These are phyloP conservation scores for Coniochaeta hoffmannii DNA, from an alignment of 2,329 filamentous ascomycete species.

Conservation along the genomic window DNA sequence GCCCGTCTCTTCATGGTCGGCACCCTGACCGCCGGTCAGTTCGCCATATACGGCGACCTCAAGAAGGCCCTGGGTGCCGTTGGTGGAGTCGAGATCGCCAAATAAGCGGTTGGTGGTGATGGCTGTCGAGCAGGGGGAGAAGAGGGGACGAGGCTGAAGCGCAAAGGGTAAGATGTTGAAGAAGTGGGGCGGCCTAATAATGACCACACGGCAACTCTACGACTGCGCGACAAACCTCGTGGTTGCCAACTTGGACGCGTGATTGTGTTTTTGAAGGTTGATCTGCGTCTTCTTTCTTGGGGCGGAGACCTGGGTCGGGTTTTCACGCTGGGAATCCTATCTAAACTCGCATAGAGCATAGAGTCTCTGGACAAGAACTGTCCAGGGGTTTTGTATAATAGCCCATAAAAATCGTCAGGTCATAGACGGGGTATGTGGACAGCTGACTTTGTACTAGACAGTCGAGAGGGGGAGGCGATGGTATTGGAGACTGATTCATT, in stretches of 20 bases:
- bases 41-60: slow-evolving; percentile 57
- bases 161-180: background rate
- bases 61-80: slow-evolving; percentile 35
- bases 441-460: background rate
- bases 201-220: background rate
- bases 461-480: background rate
- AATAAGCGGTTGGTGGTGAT: slow-evolving; percentile 23
- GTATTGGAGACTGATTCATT: background rate
- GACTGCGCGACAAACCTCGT: background rate
- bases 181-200: background rate
- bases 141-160: background rate
- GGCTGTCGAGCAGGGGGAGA: background rate
- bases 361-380: background rate
- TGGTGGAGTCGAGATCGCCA: slow-evolving; percentile 67
- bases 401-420: background rate
- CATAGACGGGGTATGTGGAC: background rate
- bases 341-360: background rate
- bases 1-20: slow-evolving; percentile 65
- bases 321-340: background rate
- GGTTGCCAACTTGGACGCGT: background rate
- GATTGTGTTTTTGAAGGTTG: background rate
- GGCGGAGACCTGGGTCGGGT: background rate
- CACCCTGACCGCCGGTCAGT: slow-evolving; percentile 60
- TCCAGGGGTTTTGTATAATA: background rate
- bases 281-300: background rate